Conservation (phyloP, 1,139 yeast species). For the Suhomyces wounanorum region DNA sequence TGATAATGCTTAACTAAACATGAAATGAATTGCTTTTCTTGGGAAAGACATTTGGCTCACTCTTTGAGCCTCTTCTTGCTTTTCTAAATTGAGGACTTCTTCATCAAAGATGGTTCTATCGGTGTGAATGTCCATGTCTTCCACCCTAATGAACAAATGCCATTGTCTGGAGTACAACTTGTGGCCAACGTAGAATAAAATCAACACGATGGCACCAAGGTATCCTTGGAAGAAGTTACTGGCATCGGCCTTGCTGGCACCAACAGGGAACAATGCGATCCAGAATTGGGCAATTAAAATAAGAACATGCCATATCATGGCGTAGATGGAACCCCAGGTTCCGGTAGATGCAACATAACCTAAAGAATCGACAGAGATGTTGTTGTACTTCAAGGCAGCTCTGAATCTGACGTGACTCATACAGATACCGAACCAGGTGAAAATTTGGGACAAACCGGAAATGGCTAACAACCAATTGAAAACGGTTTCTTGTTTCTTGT, state of each 20-base stretch:
- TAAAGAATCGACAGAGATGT: slow-evolving; percentile 36
- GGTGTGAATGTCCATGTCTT: slow-evolving; percentile 38
- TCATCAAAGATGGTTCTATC: slow-evolving; percentile 42
- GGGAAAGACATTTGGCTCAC: slow-evolving; percentile 27
- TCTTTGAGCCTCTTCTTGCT: slow-evolving; percentile 34
- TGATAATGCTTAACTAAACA: slow-evolving; percentile 21
- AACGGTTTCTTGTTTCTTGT: slow-evolving; percentile 41
- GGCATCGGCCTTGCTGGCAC: slow-evolving; percentile 31
- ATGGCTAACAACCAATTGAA: slow-evolving; percentile 48
- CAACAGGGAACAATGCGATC: slow-evolving; percentile 44
- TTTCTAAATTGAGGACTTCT: slow-evolving; percentile 40
- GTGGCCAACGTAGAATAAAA: slow-evolving; percentile 38
- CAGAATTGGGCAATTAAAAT: slow-evolving; percentile 46
- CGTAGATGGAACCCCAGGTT: slow-evolving; percentile 40
- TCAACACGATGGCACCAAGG: slow-evolving; percentile 38
- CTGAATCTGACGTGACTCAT: slow-evolving; percentile 46
- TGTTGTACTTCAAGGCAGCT: slow-evolving; percentile 40
- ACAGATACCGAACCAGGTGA: slow-evolving; percentile 47
- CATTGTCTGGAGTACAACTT: slow-evolving; percentile 37
- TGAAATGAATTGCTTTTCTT: slow-evolving; percentile 25
- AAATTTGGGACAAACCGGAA: slow-evolving; percentile 45
- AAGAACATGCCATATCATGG: slow-evolving; percentile 36
- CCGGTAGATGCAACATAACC: slow-evolving; percentile 47
- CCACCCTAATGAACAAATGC: slow-evolving; percentile 30
- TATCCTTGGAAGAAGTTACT: slow-evolving; percentile 39